phyloP scores from a whole-genome alignment of 2,329 filamentous ascomycete species.

The Claviceps lovelessii region DNA sequence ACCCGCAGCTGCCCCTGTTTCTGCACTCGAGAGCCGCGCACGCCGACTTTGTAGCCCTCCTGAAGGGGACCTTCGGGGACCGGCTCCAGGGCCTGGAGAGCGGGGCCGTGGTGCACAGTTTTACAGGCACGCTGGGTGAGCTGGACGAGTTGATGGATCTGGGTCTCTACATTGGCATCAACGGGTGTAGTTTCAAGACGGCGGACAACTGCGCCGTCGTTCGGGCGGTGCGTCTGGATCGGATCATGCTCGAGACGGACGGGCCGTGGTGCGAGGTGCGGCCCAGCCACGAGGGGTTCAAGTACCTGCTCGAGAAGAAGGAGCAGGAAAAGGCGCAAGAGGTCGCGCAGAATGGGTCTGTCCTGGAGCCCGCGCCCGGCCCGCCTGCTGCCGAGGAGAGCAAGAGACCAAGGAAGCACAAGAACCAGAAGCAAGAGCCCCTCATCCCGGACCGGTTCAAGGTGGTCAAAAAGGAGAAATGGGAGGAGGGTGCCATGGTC shows the following conservation, averaged over 20 bases:
- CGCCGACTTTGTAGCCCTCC: conserved; percentile 62
- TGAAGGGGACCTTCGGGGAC: conserved; percentile 44
- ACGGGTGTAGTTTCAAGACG: conserved; percentile 93
- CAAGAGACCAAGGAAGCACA: conserved; percentile 21
- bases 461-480: conserved; percentile 91
- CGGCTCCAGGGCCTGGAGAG: conserved; percentile 52
- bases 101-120: conserved; percentile 81
- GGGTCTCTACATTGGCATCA: conserved; percentile 84
- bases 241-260: conserved; percentile 89
- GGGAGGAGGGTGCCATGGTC: conserved; percentile 73
- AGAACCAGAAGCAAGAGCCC: conserved; percentile 44
- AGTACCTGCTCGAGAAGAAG: conserved; percentile 41
- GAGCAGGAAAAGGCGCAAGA: conserved; percentile 15
- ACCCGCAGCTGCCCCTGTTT: conserved; percentile 73
- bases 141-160: conserved; percentile 67
- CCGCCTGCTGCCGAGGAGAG: conserved; percentile 20
- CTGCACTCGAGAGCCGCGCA: conserved; percentile 83
- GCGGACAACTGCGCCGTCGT: conserved; percentile 81
- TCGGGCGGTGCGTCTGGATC: conserved; percentile 58
- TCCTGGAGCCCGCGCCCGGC: too few relatives aligned
- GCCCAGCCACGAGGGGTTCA: conserved; percentile 71
- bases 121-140: conserved; percentile 77
- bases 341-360: conserved; percentile 10
- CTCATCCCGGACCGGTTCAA: conserved; percentile 62
- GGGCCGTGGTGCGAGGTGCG: conserved; percentile 96